Base-by-base conservation (phyloP, 805 yeast species). In the Wilhelminamyces savonicus region DNA sequence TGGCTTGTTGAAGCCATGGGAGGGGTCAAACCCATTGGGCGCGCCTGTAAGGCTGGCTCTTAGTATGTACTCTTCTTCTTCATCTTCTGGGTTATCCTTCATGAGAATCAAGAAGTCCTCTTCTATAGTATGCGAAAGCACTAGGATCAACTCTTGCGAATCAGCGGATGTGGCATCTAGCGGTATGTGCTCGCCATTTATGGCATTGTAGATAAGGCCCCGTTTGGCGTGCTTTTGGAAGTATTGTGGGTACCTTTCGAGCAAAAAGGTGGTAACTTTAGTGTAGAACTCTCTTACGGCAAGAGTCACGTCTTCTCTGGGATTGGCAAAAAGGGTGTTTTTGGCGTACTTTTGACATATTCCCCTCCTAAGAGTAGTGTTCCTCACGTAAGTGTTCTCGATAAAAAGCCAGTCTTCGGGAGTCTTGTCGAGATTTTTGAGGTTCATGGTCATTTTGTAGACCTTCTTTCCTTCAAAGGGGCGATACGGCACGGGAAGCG, bases 11-110 rank as follows among this genome's bases (percentile, higher is more conserved):
- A 72, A 63, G 38, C 72, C 68, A 7, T 48, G 54, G 4, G 64
- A 52, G 4, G 90, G 88, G 44, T 76, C 75, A 52, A 82, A 82
- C 2, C 90, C 90, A 1, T 80, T 74, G 1, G 90, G 85, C 41
- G 78, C 79, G 6, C 77, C 75, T 15, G 77, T 68, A 3, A 70
- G 56, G 6, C 76, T 74, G 1, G 76, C 77, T 30, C 78, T 60
- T 24, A 78, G 49, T 16, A 68, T 59, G 46, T 79, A 82, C 42
- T 79, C 87, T 32, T 71, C 74, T 12, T 66, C 65, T 21, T 50
- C 52, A 16, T 55, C 53, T 3, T 27, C 21, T 0, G 63, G 63
- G 21, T 58, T 37, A 18, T 62, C 65, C 31, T 66, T 66, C 5
- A 71, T 45, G 41, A 82, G 41, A 5, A 82, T 51, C 24, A 82